Percentiles rank a stretch among this genome's conserved stretches.
These are phyloP conservation scores for Arabidopsis suecica DNA, from an alignment of 345 rosid species.

Conservation along the genomic window DNA sequence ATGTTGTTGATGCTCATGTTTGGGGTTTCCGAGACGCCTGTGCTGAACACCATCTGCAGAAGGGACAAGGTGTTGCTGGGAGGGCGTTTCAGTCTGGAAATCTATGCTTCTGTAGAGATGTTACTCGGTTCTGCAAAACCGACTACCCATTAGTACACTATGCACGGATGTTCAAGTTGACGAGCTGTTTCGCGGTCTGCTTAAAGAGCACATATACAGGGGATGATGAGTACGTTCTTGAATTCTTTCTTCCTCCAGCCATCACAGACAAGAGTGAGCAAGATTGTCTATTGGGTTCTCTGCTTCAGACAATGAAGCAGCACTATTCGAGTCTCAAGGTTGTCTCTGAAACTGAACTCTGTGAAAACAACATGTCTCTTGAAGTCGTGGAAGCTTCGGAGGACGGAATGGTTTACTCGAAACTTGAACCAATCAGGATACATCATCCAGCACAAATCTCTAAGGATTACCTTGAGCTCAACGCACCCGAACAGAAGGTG, in stretches of 20 bases:
- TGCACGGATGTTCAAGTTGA: slow-evolving; percentile 86
- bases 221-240: slow-evolving; percentile 85
- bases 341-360: slow-evolving; percentile 69
- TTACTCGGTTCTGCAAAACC: slow-evolving; percentile 79
- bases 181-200: slow-evolving; percentile 81
- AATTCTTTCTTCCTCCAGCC: slow-evolving; percentile 78
- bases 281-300: slow-evolving; percentile 62
- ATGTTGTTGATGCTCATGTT: slow-evolving; percentile 85
- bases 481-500: slow-evolving; percentile 49
- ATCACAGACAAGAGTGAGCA: slow-evolving; percentile 55
- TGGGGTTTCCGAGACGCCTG: slow-evolving; percentile 98
- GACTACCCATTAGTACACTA: slow-evolving; percentile 95
- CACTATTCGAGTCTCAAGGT: slow-evolving; percentile 79
- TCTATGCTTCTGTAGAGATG: slow-evolving; percentile 74
- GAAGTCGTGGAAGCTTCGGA: slow-evolving; percentile 66
- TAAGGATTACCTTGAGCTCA: slow-evolving; percentile 41
- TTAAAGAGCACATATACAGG: slow-evolving; percentile 76
- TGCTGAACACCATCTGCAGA: slow-evolving; percentile 93
- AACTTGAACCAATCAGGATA: slow-evolving; percentile 54
- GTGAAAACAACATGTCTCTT: slow-evolving; percentile 55
- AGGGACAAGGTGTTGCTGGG: slow-evolving; percentile 95
- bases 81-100: slow-evolving; percentile 76
- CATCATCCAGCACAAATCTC: slow-evolving; percentile 47
- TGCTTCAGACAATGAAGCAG: slow-evolving; percentile 78
- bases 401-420: slow-evolving; percentile 53